Conservation (phyloP, 2,329 filamentous ascomycete species). For the Aspergillus sp. region DNA sequence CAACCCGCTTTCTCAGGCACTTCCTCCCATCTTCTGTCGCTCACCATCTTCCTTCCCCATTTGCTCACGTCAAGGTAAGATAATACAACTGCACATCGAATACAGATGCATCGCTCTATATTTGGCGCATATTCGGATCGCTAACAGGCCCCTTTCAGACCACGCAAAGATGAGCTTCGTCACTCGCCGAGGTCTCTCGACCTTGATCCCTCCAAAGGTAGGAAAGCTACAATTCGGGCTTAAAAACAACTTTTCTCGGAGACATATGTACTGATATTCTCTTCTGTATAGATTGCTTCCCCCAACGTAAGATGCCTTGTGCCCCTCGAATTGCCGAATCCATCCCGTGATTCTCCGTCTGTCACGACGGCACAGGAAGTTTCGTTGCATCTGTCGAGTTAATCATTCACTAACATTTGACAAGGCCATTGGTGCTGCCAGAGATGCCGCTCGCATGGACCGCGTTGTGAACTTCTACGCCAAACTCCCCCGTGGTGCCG, state of each 20-base stretch:
- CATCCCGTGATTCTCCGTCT: conserved; percentile 24
- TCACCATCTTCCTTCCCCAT: conserved; percentile 32
- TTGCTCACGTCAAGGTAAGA: conserved; percentile 37
- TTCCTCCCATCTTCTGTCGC: conserved; percentile 33
- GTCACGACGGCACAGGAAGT: conserved; percentile 10
- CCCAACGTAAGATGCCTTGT: conserved; percentile 35
- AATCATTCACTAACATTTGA: conserved; percentile 34
- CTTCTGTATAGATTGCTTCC: conserved; percentile 33
- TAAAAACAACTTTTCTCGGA: conserved; percentile 8
- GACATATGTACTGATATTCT: conserved; percentile 38
- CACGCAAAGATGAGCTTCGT: conserved; percentile 83
- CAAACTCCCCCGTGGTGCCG: conserved; percentile 90
- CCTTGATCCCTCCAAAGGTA: conserved; percentile 99
- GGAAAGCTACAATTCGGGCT: conserved; percentile 26
- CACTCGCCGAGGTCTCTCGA: conserved; percentile 87
- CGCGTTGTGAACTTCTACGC: conserved; percentile 98
- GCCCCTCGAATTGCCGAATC: conserved; percentile 16
- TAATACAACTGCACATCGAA: not conserved
- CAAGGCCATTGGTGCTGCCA: conserved; percentile 89
- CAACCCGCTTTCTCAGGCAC: conserved; percentile 37
- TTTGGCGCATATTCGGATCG: conserved; percentile 5
- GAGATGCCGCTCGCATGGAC: conserved; percentile 96
- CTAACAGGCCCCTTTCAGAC: conserved; percentile 26
- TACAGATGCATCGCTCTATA: not conserved
- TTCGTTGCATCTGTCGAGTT: conserved; percentile 12